Evolutionary conservation across 768 basidiomycete genomes (phyloP), one percentile per base, ranked within the genome.

Genomic region (Lenzites betulinus): DNA sequence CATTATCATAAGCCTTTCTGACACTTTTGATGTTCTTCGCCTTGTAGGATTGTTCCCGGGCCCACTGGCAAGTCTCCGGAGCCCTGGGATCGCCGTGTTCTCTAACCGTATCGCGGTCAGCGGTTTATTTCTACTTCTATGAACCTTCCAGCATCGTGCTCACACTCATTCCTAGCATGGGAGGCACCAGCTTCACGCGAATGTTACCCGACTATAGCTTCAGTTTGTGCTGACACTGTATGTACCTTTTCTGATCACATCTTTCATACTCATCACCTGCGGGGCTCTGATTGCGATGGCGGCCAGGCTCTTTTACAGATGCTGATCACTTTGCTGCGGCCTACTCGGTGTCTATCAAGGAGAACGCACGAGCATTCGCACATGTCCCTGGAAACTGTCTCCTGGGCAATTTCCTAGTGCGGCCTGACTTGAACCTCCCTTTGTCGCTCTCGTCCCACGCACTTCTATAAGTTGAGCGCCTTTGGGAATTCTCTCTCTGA

Each of bases 401-500:
- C 48, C 33, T 33, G 28, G 26, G 26, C 56, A 18, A 28, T 42
- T 15, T 11, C n/a, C 39, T 33, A 39, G 38, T 43, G 38, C 22
- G 39, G 48, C 48, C 56, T 50, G 39, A 50, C 25, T 41, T 51
- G 49, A 58, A 25, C 39, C 15, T 39, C 36, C 55, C 55, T 49
- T 56, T 56, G 56, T 50, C 56, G 18, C 38, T n/a, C 20, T 18
- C n/a, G 22, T 56, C 55, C n/a, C 55, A 49, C 55, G 47, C 56
- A 28, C 30, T 22, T 22, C 25, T 22, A 33, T 20, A 51, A 16
- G 39, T 33, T 36, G 49, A 25, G 48, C 56, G 49, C 42, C 48
- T 43, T 28, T 23, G 18, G 28, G 28, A 26, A 39, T 58, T 50
- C 56, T 39, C 20, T 36, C 39, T 43, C 20, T 42, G 56, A 58